Evolutionary conservation across 495 filamentous ascomycete species (phyloP).

Genomic region (Xylaria intraflava): DNA sequence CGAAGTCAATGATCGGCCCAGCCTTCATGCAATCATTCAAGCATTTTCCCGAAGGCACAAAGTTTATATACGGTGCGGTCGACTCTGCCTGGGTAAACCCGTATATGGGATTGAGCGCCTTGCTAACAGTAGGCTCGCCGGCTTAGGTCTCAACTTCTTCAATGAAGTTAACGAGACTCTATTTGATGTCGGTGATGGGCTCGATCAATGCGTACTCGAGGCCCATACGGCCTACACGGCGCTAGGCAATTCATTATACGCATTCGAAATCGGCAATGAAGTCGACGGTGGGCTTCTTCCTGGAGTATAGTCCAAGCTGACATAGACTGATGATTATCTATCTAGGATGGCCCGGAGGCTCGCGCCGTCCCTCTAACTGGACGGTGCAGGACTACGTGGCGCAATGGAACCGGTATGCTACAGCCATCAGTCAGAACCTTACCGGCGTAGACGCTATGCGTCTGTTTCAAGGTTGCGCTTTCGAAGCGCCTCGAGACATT

Average conservation of each 20-base stretch:
- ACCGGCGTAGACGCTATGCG: not conserved
- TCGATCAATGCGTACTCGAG: constrained; percentile 9
- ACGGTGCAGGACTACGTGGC: constrained; percentile 14
- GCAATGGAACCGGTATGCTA: constrained; percentile 18
- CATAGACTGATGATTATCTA: not conserved
- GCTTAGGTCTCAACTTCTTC: constrained; percentile 10
- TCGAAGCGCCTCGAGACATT: constrained; percentile 16
- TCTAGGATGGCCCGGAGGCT: constrained; percentile 16
- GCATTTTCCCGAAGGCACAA: constrained; percentile 16
- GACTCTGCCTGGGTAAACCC: no score
- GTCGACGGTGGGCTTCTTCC: constrained; percentile 12
- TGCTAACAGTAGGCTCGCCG: no score
- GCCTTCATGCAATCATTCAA: constrained; percentile 17
- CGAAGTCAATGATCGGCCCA: constrained; percentile 13
- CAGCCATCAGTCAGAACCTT: constrained; percentile 1
- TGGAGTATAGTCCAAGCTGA: not conserved
- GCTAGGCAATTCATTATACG: constrained; percentile 13
- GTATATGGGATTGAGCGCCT: no score
- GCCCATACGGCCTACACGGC: constrained; percentile 8
- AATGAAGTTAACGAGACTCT: constrained; percentile 7
- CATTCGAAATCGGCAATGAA: constrained; percentile 23
- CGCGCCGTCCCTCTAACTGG: constrained; percentile 16
- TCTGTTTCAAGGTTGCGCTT: constrained; percentile 13
- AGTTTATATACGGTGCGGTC: constrained; percentile 16
- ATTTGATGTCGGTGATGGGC: constrained; percentile 11